Conservation (phyloP, 139 green algal genomes). For the Desmodesmus armatus region DNA sequence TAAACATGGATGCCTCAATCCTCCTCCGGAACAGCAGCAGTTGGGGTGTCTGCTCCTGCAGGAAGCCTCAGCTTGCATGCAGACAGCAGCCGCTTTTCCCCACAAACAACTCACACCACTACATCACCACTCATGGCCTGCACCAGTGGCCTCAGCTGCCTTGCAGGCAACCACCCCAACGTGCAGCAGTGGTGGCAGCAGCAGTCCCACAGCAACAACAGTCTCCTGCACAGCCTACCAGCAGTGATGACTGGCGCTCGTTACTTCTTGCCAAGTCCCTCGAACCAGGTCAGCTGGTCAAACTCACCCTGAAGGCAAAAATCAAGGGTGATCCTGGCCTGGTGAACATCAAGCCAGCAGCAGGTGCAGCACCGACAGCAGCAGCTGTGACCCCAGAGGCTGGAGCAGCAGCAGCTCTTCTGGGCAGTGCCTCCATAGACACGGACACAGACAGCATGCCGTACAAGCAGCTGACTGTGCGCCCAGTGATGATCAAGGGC, state of each 20-base stretch:
- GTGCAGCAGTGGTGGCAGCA: not conserved
- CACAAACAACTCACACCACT: not conserved
- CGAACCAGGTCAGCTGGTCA: conserved; percentile 4
- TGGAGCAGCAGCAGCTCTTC: not conserved
- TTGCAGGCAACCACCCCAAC: not conserved
- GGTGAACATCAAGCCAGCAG: not conserved
- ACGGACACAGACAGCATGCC: conserved; percentile 18
- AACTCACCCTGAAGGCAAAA: conserved; percentile 10
- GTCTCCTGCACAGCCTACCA: too few species aligned
- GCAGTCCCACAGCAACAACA: too few species aligned
- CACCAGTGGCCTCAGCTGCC: not conserved
- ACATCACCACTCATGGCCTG: not conserved
- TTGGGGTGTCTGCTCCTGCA: not conserved
- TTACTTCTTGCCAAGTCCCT: not conserved
- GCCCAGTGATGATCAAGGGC: conserved; percentile 38
- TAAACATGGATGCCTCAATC: too few species aligned
- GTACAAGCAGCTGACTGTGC: conserved; percentile 33
- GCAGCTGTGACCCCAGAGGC: not conserved
- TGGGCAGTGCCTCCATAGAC: not conserved
- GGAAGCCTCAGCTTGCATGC: not conserved
- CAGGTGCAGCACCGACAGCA: not conserved
- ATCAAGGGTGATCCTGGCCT: not conserved
- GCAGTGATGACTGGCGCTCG: conserved; percentile 19
- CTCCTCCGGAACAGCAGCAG: too few species aligned
- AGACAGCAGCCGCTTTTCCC: too few species aligned